Evolutionary conservation across 2,329 filamentous ascomycete species (phyloP), one percentile per base, ranked within the genome.

Genomic region (Periconia sp.): DNA sequence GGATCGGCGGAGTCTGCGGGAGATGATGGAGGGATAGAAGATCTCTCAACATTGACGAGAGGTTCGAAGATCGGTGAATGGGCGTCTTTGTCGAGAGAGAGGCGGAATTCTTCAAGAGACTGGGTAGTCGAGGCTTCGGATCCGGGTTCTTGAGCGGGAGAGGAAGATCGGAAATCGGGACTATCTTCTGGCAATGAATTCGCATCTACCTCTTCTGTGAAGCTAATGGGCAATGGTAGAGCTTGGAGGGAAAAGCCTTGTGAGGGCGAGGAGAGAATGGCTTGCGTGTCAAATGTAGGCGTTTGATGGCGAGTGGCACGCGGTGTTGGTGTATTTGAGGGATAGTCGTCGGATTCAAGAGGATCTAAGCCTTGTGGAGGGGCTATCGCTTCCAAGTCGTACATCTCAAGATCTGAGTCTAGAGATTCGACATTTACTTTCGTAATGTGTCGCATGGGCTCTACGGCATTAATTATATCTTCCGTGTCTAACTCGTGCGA

Each of bases 41-140:
- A n/a, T n/a, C n/a, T n/a, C n/a, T n/a, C n/a, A n/a, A n/a, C n/a
- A n/a, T n/a, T n/a, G n/a, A n/a, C n/a, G 16, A 46, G 41, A 31
- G n/a, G n/a, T n/a, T n/a, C n/a, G n/a, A n/a, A n/a, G n/a, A n/a
- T n/a, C n/a, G n/a, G n/a, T n/a, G 42, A 30, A 22, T 29, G 19
- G 12, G 30, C 5, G 34, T 40, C 32, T 32, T 18, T 26, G 26
- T 46, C 49, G n/a, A 69, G 44, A n/a, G 58, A 62, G 34, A 49
- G 59, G 30, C 66, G 61, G 45, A 68, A 69, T 39, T 68, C 65
- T 36, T 65, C 51, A 3, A 70, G 47, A 2, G 66, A 70, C 23
- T 63, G 53, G 1, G 65, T 61, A 7, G 63, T 65, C 3, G 60
- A 64, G 11, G 55, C 56, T 23, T 57, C 56, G 1, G 65, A 66